These are phyloP conservation scores for Arthrinium puccinioides DNA, from an alignment of 2,329 filamentous ascomycete genomes.

Conservation along the genomic window DNA sequence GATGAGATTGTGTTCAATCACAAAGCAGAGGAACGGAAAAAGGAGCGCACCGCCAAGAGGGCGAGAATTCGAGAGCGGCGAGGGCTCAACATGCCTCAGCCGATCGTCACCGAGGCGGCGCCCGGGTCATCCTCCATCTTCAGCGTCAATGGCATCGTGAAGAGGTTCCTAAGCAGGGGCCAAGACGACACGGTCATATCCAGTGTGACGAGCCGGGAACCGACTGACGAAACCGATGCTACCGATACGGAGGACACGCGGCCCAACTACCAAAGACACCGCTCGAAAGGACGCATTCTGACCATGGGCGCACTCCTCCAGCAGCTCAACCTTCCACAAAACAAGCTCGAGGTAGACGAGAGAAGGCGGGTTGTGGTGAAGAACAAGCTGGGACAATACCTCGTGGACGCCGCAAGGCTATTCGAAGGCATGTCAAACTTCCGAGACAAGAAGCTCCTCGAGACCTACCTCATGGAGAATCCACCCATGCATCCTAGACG, in stretches of 20 bases:
- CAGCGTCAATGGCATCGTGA: too few species aligned
- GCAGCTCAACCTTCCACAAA: background rate
- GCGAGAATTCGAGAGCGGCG: conserved; percentile 3
- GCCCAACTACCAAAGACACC: too few species aligned
- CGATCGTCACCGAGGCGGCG: too few species aligned
- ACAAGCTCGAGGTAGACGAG: background rate
- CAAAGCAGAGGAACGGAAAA: background rate
- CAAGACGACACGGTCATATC: too few species aligned
- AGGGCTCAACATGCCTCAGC: too few species aligned
- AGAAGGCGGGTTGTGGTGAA: conserved; percentile 5
- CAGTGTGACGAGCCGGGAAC: too few species aligned
- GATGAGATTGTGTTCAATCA: conserved; percentile 2
- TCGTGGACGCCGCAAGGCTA: conserved; percentile 14
- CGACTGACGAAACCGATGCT: too few species aligned
- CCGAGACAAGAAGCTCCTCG: conserved; percentile 25
- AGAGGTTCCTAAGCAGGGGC: too few species aligned
- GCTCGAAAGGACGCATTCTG: too few species aligned
- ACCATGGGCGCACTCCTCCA: background rate
- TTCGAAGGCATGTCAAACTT: conserved; percentile 28
- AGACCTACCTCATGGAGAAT: conserved; percentile 22
- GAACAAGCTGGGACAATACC: conserved; percentile 17
- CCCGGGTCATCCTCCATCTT: too few species aligned
- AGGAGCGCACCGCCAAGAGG: too few species aligned
- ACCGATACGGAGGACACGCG: too few species aligned
- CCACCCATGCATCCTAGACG: conserved; percentile 34